Conservation (phyloP, 495 filamentous ascomycete genomes). For the Aspergillus steynii region DNA sequence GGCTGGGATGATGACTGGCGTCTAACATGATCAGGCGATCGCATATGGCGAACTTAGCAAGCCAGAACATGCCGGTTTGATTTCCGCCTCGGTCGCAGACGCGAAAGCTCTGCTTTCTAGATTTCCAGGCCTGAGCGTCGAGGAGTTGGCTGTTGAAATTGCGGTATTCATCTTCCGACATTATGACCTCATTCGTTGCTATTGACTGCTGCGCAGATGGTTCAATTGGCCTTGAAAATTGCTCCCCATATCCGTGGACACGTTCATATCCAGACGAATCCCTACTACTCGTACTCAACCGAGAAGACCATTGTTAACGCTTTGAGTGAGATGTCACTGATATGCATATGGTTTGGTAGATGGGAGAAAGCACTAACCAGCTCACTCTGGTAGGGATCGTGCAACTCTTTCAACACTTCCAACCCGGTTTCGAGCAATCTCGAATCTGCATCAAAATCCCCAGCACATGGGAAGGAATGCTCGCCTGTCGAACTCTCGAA, state of each 20-base stretch:
- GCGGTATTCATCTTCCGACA: conserved; percentile 27
- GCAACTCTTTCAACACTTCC: conserved; percentile 46
- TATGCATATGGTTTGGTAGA: not conserved
- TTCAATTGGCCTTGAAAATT: conserved; percentile 54
- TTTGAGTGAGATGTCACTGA: conserved; percentile 40
- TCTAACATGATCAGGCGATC: conserved; percentile 45
- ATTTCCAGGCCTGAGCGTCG: conserved; percentile 39
- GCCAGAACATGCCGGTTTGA: conserved; percentile 40
- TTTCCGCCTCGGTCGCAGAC: conserved; percentile 46
- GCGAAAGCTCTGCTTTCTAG: conserved; percentile 33
- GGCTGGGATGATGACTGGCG: not conserved
- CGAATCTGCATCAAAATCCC: conserved; percentile 65
- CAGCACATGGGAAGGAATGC: conserved; percentile 63
- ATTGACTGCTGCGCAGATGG: conserved; percentile 36
- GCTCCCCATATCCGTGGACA: conserved; percentile 51
- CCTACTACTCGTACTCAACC: conserved; percentile 53
- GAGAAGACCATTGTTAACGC: conserved; percentile 56
- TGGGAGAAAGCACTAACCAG: not conserved
- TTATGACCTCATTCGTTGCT: not conserved
- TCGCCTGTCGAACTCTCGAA: conserved; percentile 60
- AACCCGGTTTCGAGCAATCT: conserved; percentile 45
- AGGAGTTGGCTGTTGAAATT: conserved; percentile 60
- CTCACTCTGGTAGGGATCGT: conserved; percentile 45
- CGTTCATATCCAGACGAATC: conserved; percentile 65
- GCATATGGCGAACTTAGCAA: conserved; percentile 58